These are phyloP conservation scores for Pisolithus thermaeus DNA, from an alignment of 1,284 basidiomycete genomes.

Conservation along the genomic window DNA sequence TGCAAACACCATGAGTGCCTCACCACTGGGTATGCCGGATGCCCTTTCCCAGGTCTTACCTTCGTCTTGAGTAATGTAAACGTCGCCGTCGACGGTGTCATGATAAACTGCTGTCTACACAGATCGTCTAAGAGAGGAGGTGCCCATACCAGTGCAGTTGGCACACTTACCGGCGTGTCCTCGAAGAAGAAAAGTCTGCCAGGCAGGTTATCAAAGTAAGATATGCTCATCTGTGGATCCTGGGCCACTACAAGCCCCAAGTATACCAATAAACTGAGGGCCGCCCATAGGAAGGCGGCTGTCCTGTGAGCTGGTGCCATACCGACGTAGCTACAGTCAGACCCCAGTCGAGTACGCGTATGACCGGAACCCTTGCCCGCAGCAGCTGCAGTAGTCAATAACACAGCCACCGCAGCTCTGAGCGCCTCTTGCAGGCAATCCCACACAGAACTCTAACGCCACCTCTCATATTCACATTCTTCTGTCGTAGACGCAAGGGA, in stretches of 20 bases:
- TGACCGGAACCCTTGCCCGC: neutral
- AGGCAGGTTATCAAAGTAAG: conserved; percentile 68
- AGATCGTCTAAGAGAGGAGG: neutral
- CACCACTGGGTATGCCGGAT: conserved; percentile 55
- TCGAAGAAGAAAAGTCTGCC: conserved; percentile 89
- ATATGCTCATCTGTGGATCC: conserved; percentile 37
- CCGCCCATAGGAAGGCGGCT: conserved; percentile 30
- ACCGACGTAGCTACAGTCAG: conserved; percentile 9
- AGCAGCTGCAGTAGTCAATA: too few species aligned
- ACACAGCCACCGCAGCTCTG: too few species aligned
- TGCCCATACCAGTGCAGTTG: neutral
- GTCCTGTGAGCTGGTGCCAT: conserved; percentile 34
- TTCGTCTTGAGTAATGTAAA: conserved; percentile 86
- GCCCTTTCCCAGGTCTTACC: conserved; percentile 76
- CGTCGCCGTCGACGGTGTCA: conserved; percentile 61
- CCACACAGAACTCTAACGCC: too few species aligned
- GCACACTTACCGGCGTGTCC: conserved; percentile 66
- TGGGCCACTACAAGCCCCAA: conserved; percentile 30
- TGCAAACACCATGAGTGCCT: conserved; percentile 71
- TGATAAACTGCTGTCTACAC: conserved; percentile 76
- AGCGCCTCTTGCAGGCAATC: too few species aligned
- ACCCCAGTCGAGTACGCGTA: conserved; percentile 1
- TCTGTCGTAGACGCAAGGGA: too few species aligned
- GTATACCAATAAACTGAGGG: conserved; percentile 21
- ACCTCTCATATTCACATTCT: too few species aligned